Base-by-base conservation (phyloP, 2,329 filamentous ascomycete species). In the Bipolaris bicolor region DNA sequence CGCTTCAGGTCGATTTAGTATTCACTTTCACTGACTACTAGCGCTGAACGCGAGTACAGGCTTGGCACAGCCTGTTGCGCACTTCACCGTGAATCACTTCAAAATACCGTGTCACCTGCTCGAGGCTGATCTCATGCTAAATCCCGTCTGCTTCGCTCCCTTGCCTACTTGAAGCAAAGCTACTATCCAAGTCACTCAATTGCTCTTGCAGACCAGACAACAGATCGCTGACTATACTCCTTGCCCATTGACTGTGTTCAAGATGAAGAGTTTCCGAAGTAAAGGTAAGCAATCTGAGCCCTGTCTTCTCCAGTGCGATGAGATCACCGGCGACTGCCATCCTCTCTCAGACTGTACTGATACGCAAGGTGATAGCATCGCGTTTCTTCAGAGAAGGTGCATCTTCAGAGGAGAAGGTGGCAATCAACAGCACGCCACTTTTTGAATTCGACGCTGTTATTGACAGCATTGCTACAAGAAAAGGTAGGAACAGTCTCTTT, bases 351-450 rank as follows among this genome's bases (percentile, higher is more conserved):
- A 5, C 5, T 13, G 18, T 18, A 29, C 44, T 61, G 22, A 59
- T 29, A 29, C 15, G 13, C 10, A 24, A 2, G 5, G 1, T 20
- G 1, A 2, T 29, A 69, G 68, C 64, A 16, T 71, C 65, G 33
- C 63, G 55, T n/a, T 63, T 66, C 52, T 69, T 69, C 53, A 60
- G 55, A 36, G 55, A 63, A n/a, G 45, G 47, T 20, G 60, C 59
- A 5, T 61, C 43, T 45, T 55, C 57, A n/a, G 62, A 71, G 22
- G 64, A 66, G 47, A 61, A 58, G 34, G 50, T 48, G 5, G 65
- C 65, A 2, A 59, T 52, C 29, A 26, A 50, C 6, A 50, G 46
- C 9, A 15, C 15, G 15, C 37, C 37, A 3, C 55, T 55, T 15
- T 22, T 31, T 10, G 51, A 55, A 9, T 67, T 66, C 9, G 49